Percentiles rank a stretch among this genome's conserved stretches.
Evolutionary conservation across 2,329 filamentous ascomycete species (phyloP).

Genomic region (Cryphonectria nitschkei): DNA sequence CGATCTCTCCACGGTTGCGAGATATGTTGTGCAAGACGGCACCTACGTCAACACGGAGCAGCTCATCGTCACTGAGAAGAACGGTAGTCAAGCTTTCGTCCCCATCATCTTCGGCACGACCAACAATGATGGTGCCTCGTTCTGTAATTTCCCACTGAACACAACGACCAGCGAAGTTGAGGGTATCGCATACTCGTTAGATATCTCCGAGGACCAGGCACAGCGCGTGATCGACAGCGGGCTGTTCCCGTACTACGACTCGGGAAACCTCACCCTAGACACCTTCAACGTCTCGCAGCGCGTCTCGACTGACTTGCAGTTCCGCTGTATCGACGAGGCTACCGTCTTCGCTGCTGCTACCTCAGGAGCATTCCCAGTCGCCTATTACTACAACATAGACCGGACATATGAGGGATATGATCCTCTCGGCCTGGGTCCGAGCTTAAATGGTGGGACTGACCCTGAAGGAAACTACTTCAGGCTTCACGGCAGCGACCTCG

Average conservation of each 20-base stretch:
- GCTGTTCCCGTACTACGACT: constrained; percentile 52
- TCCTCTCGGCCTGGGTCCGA: constrained; percentile 15
- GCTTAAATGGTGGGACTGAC: constrained; percentile 15
- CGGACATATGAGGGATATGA: constrained; percentile 25
- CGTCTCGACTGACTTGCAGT: constrained; percentile 56
- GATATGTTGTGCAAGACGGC: constrained; percentile 59
- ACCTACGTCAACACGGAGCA: constrained; percentile 52
- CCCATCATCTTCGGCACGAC: constrained; percentile 56
- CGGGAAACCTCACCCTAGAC: constrained; percentile 56
- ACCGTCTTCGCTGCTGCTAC: constrained; percentile 50
- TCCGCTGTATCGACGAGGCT: constrained; percentile 59
- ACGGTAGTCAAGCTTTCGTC: constrained; percentile 50
- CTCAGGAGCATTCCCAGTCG: constrained; percentile 21
- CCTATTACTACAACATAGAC: constrained; percentile 27
- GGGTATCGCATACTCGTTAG: constrained; percentile 49
- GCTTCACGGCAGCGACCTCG: constrained; percentile 25
- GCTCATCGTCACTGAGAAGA: constrained; percentile 47
- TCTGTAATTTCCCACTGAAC: constrained; percentile 49
- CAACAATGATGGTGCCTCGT: constrained; percentile 54
- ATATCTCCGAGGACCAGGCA: constrained; percentile 48
- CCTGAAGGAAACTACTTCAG: constrained; percentile 25
- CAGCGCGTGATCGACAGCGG: constrained; percentile 47
- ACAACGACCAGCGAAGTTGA: constrained; percentile 45
- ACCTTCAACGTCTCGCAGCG: constrained; percentile 58
- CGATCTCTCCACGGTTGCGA: constrained; percentile 45